Conservation (phyloP, 2,329 filamentous ascomycete species). For the Didymella segeticola region DNA sequence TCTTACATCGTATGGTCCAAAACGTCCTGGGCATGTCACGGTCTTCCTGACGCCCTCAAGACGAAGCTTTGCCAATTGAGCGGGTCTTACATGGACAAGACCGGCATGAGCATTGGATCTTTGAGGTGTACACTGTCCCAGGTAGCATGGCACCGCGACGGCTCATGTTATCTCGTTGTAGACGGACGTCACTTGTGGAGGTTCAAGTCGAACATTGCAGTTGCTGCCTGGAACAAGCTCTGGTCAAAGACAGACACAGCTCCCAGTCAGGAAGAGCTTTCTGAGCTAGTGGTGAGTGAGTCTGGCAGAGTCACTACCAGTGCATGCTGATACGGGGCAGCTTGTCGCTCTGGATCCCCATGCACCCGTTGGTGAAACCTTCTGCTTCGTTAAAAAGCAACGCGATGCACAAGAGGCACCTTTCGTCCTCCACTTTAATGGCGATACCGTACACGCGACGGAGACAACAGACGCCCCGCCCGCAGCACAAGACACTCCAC, state of each 20-base stretch:
- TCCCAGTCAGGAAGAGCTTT: neutral
- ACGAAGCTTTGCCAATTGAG: slow-evolving; percentile 16
- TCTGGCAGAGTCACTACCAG: neutral
- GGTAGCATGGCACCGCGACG: slow-evolving; percentile 30
- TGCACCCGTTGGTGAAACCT: slow-evolving; percentile 26
- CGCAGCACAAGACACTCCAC: neutral
- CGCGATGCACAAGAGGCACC: slow-evolving; percentile 13
- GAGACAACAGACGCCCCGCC: neutral
- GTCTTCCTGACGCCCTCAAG: slow-evolving; percentile 20
- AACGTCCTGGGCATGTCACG: slow-evolving; percentile 24
- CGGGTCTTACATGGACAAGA: neutral
- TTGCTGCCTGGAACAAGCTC: slow-evolving; percentile 25
- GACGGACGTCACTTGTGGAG: slow-evolving; percentile 14
- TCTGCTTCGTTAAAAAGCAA: slow-evolving; percentile 38
- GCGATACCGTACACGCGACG: slow-evolving; percentile 22
- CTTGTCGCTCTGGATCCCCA: slow-evolving; percentile 33
- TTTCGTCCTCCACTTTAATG: slow-evolving; percentile 28
- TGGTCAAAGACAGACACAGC: slow-evolving; percentile 15
- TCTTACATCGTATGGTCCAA: slow-evolving; percentile 36
- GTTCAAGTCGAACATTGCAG: slow-evolving; percentile 17
- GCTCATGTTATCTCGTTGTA: slow-evolving; percentile 29
- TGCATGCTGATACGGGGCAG: slow-evolving; percentile 24
- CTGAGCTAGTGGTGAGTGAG: slow-evolving; percentile 30
- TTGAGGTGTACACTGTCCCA: slow-evolving; percentile 19
- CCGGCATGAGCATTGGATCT: slow-evolving; percentile 16